Evolutionary conservation across 768 basidiomycete genomes (phyloP), one percentile per base, ranked within the genome.

Genomic region (Cantharellus anzutake): DNA sequence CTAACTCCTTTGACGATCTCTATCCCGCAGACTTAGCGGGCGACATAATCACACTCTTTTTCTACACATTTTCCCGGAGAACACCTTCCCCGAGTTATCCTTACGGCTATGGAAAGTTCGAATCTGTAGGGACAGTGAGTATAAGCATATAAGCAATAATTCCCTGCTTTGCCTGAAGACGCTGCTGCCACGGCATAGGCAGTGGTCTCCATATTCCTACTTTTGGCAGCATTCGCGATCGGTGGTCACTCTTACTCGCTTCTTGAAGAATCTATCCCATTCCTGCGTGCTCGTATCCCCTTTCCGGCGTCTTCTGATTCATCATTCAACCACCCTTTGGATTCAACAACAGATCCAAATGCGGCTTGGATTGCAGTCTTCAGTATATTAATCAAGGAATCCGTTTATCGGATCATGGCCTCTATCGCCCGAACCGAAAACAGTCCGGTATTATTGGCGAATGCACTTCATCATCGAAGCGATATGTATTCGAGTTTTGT

Each of bases 391-490:
- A 70, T 78, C 62, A 99, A 99, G 68, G 96, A 99, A 70, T 97
- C 85, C 83, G 70, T 99, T 7, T 98, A 94, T 71, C 75, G 92
- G 50, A 73, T 83, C 52, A 98, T 92, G 53, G 86, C 85, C 67
- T 79, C 77, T 59, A 93, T 99, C 39, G 96, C 94, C 5, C 81
- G 88, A 60, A 80, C 89, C 65, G 92, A 97, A 70, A 82, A 82
- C 65, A 89, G 86, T 66, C 87, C 89, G 3, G 96, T 99, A 0
- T 72, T 99, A 58, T 74, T 84, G 20, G 96, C 96, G n/a, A 99
- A 98, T 69, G 96, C 94, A 3, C 78, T 92, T 60, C 94, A 98
- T 69, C 96, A 99, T 71, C 80, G 96, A n/a, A 92, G 88, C 63
- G 96, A 99, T 69, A 91, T 90, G 3, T 90, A 92, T 67, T 92